Conservation (phyloP, 2,329 filamentous ascomycete genomes). For the Fusarium hainanense region DNA sequence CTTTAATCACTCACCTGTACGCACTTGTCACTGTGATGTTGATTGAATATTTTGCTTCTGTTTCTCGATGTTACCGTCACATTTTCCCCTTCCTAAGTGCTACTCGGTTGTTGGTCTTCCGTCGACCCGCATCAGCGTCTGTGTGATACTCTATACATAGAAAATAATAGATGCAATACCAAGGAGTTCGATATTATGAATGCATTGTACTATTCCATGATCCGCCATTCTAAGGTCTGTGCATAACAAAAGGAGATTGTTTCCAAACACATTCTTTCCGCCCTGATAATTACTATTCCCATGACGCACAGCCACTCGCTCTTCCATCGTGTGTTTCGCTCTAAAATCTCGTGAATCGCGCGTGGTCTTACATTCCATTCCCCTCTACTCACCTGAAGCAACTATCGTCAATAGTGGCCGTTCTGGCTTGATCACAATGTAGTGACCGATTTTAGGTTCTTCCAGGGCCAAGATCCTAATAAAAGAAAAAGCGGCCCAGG, state of each 20-base stretch:
- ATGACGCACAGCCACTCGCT: conserved; percentile 14
- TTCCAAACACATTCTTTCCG: conserved; percentile 2
- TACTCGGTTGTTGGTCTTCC: conserved; percentile 3
- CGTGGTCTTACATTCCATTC: neutral
- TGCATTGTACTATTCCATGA: neutral
- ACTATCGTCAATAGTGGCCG: conserved; percentile 22
- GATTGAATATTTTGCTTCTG: conserved; percentile 16
- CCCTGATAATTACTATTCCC: neutral
- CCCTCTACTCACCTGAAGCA: conserved; percentile 43
- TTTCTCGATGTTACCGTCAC: conserved; percentile 28
- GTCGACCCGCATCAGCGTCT: conserved; percentile 21
- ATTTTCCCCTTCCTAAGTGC: conserved; percentile 21
- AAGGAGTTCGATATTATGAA: neutral
- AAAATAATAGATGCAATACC: conserved; percentile 10
- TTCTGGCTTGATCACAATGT: conserved; percentile 23
- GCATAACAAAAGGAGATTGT: conserved; percentile 26
- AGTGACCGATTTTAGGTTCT: conserved; percentile 19
- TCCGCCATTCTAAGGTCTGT: neutral
- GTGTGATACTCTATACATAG: conserved; percentile 41
- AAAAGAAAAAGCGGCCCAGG: conserved; percentile 30
- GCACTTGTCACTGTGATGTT: conserved; percentile 9
- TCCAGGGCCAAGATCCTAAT: conserved; percentile 11
- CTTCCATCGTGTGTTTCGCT: neutral
- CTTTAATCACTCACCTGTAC: neutral
- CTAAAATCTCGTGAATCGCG: neutral